phyloP scores from a whole-genome alignment of 1,284 basidiomycete species.

The Ustilago nuda region DNA sequence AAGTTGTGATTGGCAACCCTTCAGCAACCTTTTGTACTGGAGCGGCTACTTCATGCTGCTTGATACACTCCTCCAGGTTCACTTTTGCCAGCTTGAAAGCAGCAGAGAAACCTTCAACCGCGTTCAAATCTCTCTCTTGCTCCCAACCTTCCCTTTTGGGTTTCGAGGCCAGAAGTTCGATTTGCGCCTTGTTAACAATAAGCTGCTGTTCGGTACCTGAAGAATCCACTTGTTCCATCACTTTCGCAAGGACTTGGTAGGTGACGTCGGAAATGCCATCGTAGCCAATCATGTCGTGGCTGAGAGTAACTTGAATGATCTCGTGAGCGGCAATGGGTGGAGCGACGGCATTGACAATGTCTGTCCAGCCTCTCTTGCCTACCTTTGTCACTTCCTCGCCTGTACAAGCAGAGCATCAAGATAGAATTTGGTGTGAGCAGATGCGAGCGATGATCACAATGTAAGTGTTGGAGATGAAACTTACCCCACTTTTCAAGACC shows the following conservation, averaged over 20 bases:
- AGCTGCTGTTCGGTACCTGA: constrained; percentile 57
- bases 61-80: constrained; percentile 77
- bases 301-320: constrained; percentile 93
- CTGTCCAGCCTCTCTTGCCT: constrained; percentile 70
- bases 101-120: constrained; percentile 83
- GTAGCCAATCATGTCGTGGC: constrained; percentile 91
- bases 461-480: background rate
- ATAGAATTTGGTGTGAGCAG: background rate
- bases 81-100: constrained; percentile 85
- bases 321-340: constrained; percentile 98
- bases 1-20: constrained; percentile 80
- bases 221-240: constrained; percentile 64
- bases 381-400: constrained; percentile 59
- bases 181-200: constrained; percentile 60
- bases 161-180: constrained; percentile 29
- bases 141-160: constrained; percentile 31
- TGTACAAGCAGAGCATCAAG: background rate
- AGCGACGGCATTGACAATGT: constrained; percentile 93
- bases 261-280: constrained; percentile 96
- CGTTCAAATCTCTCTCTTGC: constrained; percentile 77
- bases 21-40: constrained; percentile 23
- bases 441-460: background rate
- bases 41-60: constrained; percentile 75
- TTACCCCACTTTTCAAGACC: constrained; percentile 56
- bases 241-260: constrained; percentile 73